phyloP scores from a whole-genome alignment of 352 stramenopile species.

The Phytophthora pisi region DNA sequence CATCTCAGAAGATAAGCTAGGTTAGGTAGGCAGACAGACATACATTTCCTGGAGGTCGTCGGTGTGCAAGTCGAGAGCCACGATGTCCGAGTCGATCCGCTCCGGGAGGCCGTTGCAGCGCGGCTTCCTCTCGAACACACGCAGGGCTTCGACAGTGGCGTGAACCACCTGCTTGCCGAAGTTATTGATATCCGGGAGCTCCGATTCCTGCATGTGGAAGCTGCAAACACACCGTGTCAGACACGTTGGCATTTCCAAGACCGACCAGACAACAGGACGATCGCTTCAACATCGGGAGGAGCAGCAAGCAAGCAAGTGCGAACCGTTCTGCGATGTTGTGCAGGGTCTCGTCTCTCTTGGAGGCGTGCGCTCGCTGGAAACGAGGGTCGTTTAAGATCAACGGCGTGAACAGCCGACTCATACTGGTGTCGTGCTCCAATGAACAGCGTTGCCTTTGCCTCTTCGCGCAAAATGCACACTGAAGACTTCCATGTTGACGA shows the following conservation, averaged over 20 bases:
- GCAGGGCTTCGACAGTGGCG: conserved; percentile 46
- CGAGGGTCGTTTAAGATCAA: conserved; percentile 3
- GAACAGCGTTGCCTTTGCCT: not conserved
- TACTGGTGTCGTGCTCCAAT: not conserved
- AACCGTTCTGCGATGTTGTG: conserved; percentile 16
- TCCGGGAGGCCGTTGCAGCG: conserved; percentile 48
- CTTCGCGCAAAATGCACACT: conserved; percentile 2
- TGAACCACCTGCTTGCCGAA: conserved; percentile 45
- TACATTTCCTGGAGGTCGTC: conserved; percentile 22
- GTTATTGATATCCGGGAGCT: conserved; percentile 64
- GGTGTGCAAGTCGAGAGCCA: conserved; percentile 15
- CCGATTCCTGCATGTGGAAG: conserved; percentile 53
- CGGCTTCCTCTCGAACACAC: conserved; percentile 48
- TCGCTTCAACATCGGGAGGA: not conserved
- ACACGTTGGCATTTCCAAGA: not conserved
- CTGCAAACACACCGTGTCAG: conserved; percentile 18
- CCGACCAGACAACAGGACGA: not conserved
- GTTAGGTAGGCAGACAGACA: not conserved
- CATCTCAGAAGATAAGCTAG: conserved; percentile 2
- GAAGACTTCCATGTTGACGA: not conserved
- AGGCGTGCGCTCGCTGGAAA: not conserved
- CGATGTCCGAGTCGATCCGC: conserved; percentile 25
- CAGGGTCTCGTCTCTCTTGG: conserved; percentile 11
- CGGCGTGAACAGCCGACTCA: conserved; percentile 12
- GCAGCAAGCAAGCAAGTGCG: not conserved